A percentile compares a stretch with the other conserved stretches of the same genome.
Conservation (phyloP, 305 asterid genomes). For the Fraxinus platypoda region DNA sequence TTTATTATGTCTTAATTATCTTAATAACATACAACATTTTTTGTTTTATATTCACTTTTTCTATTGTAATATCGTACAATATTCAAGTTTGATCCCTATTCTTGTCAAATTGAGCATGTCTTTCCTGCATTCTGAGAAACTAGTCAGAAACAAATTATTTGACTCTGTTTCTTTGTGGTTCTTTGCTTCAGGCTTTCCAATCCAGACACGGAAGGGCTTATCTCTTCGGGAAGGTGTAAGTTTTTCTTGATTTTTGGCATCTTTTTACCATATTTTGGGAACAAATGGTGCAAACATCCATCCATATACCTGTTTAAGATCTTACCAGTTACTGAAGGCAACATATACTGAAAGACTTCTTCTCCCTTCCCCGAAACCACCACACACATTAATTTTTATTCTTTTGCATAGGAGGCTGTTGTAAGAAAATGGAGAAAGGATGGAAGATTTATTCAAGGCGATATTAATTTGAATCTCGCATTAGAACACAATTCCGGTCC, state of each 20-base stretch:
- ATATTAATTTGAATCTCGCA: neutral
- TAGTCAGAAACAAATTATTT: constrained; percentile 5
- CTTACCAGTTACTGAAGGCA: constrained; percentile 6
- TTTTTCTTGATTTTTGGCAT: constrained; percentile 36
- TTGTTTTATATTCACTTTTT: neutral
- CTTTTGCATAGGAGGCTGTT: neutral
- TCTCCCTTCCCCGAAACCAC: neutral
- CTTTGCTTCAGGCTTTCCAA: constrained; percentile 68
- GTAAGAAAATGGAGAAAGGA: neutral
- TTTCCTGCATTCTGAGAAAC: constrained; percentile 8
- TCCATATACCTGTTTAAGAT: neutral
- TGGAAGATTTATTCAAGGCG: neutral
- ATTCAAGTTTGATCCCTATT: neutral
- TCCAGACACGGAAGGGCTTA: constrained; percentile 89
- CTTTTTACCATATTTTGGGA: constrained; percentile 9
- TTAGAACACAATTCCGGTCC: neutral
- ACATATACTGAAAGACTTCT: constrained; percentile 9
- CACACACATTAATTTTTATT: neutral
- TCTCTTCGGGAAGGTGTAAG: constrained; percentile 90
- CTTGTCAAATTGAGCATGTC: neutral
- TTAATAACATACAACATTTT: neutral
- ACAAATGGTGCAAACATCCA: constrained; percentile 1
- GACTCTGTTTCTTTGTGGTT: constrained; percentile 28
- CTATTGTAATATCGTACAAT: neutral
- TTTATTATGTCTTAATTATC: neutral